Base-by-base conservation (phyloP, 2,329 filamentous ascomycete genomes). In the Hypoxylon sp. region DNA sequence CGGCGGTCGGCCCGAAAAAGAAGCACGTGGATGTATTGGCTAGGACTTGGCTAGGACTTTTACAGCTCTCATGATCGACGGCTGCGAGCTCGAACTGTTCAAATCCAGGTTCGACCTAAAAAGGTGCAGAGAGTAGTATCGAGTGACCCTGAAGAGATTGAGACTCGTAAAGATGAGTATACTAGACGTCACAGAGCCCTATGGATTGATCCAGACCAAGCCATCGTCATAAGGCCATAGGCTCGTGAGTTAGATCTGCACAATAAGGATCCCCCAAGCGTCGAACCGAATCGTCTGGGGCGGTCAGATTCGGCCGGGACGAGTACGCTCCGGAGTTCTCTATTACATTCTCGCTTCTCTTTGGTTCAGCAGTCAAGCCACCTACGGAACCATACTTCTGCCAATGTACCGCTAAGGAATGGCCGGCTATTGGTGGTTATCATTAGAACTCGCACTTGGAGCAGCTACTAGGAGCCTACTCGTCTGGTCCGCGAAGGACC, bases 351-450 rank as follows among this genome's bases (percentile, higher is more conserved):
- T 39, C 31, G 13, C 39, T 37, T 44, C 24, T 46, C 44, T 24
- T 53, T 59, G 57, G 57, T 52, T 50, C 21, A 44, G 15, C 17
- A 19, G 37, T 55, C 51, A 65, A 62, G 61, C 52, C 53, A 56
- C 57, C 44, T 58, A 62, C 52, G 39, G 32, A 57, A 47, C 3
- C 27, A 21, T 56, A 35, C 35, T 32, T 17, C 46, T 32, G 15
- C 37, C 7, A 39, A 3, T 27, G 19, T 15, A 35, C 61, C 31
- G 52, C 42, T 51, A 57, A 59, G 37, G 39, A 63, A 37, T 57
- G 37, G 31, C 17, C 27, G 27, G 27, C 39, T 10, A 63, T 48
- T 19, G 32, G 24, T 15, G 29, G 54, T 21, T 35, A 62, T 56
- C 37, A 35, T 55, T 58, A 63, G 39, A 59, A 39, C 44, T 51